A percentile compares a stretch with the other conserved stretches of the same genome.
These are phyloP conservation scores for Salvia miltiorrhiza DNA, from an alignment of 257 asterid species.

Conservation along the genomic window DNA sequence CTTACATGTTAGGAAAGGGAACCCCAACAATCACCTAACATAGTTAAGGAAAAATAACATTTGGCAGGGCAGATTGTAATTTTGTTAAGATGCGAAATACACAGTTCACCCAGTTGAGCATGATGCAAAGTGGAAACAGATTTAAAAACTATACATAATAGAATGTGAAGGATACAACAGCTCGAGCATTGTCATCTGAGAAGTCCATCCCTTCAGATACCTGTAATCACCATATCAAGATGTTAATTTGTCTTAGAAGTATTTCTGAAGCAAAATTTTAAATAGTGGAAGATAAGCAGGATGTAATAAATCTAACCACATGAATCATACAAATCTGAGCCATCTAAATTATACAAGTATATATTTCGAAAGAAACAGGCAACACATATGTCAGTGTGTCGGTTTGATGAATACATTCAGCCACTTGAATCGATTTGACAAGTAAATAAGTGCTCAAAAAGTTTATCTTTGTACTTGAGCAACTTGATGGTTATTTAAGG, in stretches of 20 bases:
- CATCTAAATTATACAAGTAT: not conserved
- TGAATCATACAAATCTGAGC: not conserved
- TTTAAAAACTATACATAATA: no score
- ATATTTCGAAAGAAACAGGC: not conserved
- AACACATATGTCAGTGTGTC: not conserved
- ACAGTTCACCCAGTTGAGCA: no score
- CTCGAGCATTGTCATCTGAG: slow-evolving; percentile 95
- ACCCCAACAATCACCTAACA: slow-evolving; percentile 85
- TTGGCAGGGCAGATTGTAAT: slow-evolving; percentile 13
- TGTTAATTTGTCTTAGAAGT: not conserved
- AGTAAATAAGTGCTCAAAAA: not conserved
- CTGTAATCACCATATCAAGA: slow-evolving; percentile 40
- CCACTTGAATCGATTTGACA: not conserved
- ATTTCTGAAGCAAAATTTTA: not conserved
- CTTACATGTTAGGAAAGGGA: slow-evolving; percentile 96
- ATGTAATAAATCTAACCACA: not conserved
- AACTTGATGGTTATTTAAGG: not conserved
- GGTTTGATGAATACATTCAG: not conserved
- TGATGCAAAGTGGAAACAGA: no score
- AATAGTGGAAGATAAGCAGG: not conserved
- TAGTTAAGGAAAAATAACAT: slow-evolving; percentile 49
- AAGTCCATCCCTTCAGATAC: slow-evolving; percentile 99
- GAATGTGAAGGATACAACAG: slow-evolving; percentile 77
- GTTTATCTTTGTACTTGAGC: not conserved
- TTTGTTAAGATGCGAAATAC: not conserved